A percentile compares a stretch with the other conserved stretches of the same genome.
Conservation (phyloP, 1,284 basidiomycete species). For the Melampsora larici-populina region DNA sequence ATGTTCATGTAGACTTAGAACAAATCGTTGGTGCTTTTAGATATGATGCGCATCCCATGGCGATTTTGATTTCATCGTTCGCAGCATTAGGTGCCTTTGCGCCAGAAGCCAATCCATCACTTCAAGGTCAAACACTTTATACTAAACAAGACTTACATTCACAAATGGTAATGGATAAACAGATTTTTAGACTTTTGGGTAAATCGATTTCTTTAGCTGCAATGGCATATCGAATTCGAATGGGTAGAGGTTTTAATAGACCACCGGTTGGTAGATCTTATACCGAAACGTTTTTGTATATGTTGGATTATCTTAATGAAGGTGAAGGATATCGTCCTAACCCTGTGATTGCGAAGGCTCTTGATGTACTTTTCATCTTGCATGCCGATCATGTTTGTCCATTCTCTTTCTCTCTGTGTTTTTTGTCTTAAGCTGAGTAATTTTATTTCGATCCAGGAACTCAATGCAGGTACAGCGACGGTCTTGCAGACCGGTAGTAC, state of each 20-base stretch:
- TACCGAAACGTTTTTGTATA: conserved; percentile 76
- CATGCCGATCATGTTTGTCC: conserved; percentile 65
- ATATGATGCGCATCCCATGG: conserved; percentile 63
- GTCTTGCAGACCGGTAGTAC: conserved; percentile 80
- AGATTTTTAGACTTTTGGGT: conserved; percentile 78
- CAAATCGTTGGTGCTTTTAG: conserved; percentile 57
- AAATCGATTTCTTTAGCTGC: conserved; percentile 82
- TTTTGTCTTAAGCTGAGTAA: not conserved
- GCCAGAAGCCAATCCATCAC: conserved; percentile 58
- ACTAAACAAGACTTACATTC: conserved; percentile 63
- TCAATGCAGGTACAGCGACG: conserved; percentile 78
- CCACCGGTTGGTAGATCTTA: conserved; percentile 77
- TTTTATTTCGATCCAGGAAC: conserved; percentile 58
- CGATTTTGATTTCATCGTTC: conserved; percentile 77
- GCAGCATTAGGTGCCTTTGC: conserved; percentile 81
- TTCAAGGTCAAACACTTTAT: conserved; percentile 71
- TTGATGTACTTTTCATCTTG: conserved; percentile 77
- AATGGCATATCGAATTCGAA: conserved; percentile 82
- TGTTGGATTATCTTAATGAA: conserved; percentile 74
- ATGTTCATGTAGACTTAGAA: conserved; percentile 72
- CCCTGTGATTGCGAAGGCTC: conserved; percentile 74
- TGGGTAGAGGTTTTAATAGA: conserved; percentile 79
- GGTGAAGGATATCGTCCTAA: conserved; percentile 65
- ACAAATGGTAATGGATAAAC: conserved; percentile 77
- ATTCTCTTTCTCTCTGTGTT: not conserved